Conservation (phyloP, 257 asterid genomes). For the Salvia splendens region DNA sequence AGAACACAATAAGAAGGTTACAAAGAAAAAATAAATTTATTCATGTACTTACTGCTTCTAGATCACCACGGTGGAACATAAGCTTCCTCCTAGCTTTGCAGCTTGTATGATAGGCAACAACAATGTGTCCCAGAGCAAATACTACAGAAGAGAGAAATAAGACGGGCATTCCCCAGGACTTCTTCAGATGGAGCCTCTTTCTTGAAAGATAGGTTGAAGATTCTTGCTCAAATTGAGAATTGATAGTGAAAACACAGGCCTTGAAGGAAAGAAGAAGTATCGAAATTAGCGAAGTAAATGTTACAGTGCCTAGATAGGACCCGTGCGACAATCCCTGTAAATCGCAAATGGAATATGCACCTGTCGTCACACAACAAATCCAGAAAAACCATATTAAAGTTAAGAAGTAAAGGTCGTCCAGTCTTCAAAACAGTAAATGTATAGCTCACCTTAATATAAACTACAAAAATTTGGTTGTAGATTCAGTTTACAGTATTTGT, state of each 20-base stretch:
- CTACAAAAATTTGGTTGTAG: neutral
- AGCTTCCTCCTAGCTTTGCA: constrained; percentile 94
- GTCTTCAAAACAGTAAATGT: constrained; percentile 3
- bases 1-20: neutral
- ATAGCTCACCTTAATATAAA: too few relatives aligned
- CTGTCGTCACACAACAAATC: constrained; percentile 45
- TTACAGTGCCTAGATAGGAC: constrained; percentile 87
- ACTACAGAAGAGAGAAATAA: constrained; percentile 91
- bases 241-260: constrained; percentile 79
- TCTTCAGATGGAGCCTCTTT: constrained; percentile 88
- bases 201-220: constrained; percentile 68
- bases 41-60: constrained; percentile 76
- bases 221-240: constrained; percentile 79
- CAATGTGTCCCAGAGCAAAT: constrained; percentile 96
- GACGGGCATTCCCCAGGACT: constrained; percentile 99
- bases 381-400: constrained; percentile 6
- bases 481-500: neutral
- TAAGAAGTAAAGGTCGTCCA: constrained; percentile 8
- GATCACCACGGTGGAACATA: constrained; percentile 72
- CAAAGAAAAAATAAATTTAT: neutral
- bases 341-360: constrained; percentile 73
- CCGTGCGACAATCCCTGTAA: constrained; percentile 78
- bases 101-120: constrained; percentile 85
- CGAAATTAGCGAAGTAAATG: constrained; percentile 68
- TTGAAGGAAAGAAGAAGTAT: constrained; percentile 72